phyloP scores from a whole-genome alignment of 768 basidiomycete species.

The Terana coerulea region DNA sequence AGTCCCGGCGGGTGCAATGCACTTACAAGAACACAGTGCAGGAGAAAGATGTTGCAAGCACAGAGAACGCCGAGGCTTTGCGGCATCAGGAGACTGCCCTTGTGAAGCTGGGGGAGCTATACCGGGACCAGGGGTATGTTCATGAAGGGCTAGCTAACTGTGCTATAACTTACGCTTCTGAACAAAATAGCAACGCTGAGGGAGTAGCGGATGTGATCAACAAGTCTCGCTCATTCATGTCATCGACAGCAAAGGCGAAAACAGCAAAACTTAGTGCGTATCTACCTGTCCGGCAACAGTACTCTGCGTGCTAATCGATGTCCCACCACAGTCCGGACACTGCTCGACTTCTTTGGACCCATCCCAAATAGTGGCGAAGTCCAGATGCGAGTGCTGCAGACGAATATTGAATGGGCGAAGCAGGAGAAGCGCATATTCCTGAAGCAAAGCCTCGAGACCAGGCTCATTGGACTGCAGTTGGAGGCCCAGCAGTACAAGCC shows the following conservation, averaged over 20 bases:
- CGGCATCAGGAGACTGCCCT: conserved; percentile 84
- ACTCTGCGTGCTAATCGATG: background rate
- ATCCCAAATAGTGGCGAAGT: conserved; percentile 72
- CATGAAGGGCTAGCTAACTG: background rate
- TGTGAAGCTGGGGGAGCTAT: conserved; percentile 80
- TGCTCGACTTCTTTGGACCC: conserved; percentile 83
- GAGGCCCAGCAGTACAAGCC: conserved; percentile 73
- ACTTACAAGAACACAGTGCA: conserved; percentile 7
- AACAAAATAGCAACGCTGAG: conserved; percentile 64
- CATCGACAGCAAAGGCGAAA: conserved; percentile 94
- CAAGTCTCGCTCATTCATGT: conserved; percentile 77
- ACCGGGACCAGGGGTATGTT: conserved; percentile 79
- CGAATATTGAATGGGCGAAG: conserved; percentile 92
- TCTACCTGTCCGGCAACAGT: background rate
- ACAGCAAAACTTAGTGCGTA: conserved; percentile 89
- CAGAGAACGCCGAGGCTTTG: conserved; percentile 54
- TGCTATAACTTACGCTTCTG: background rate
- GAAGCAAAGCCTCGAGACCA: conserved; percentile 89
- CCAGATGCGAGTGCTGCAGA: conserved; percentile 83
- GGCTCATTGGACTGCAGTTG: conserved; percentile 79
- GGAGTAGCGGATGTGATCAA: conserved; percentile 86
- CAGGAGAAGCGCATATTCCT: conserved; percentile 92
- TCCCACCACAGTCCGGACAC: conserved; percentile 73
- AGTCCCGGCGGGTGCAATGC: background rate
- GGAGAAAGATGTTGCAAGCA: conserved; percentile 45